These are phyloP conservation scores for Nidularia sp. DNA, from an alignment of 768 basidiomycete species.

Conservation along the genomic window DNA sequence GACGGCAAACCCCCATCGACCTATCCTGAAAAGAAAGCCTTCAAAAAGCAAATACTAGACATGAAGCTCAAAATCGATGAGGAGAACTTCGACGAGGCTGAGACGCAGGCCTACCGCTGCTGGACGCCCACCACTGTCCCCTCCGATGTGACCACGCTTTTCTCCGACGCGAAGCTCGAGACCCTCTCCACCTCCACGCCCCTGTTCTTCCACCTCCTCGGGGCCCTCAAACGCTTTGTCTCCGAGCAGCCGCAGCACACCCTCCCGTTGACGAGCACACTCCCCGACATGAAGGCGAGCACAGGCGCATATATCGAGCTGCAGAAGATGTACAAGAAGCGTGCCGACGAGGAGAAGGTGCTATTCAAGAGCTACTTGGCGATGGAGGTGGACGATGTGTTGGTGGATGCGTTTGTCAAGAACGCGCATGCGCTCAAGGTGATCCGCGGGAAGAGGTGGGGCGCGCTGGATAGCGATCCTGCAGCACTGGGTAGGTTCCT, in stretches of 20 bases:
- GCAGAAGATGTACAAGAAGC: slow-evolving; percentile 79
- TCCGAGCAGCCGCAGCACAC: slow-evolving; percentile 47
- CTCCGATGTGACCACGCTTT: slow-evolving; percentile 58
- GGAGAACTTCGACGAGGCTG: slow-evolving; percentile 97
- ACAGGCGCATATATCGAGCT: slow-evolving; percentile 80
- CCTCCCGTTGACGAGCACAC: slow-evolving; percentile 78
- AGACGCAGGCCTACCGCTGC: slow-evolving; percentile 79
- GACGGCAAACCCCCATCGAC: slow-evolving; percentile 55
- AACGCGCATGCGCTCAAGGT: slow-evolving; percentile 74
- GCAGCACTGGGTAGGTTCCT: slow-evolving; percentile 42
- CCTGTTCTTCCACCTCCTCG: slow-evolving; percentile 76
- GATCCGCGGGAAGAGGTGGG: slow-evolving; percentile 61
- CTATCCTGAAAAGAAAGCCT: slow-evolving; percentile 66
- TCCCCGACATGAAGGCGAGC: slow-evolving; percentile 96
- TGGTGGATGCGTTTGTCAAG: slow-evolving; percentile 73
- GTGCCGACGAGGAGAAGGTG: slow-evolving; percentile 67
- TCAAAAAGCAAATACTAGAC: slow-evolving; percentile 62
- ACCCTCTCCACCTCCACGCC: slow-evolving; percentile 39
- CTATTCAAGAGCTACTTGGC: slow-evolving; percentile 47
- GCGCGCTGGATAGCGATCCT: slow-evolving; percentile 46
- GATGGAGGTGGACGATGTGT: slow-evolving; percentile 40
- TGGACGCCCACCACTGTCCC: slow-evolving; percentile 67
- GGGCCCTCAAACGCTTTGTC: slow-evolving; percentile 66
- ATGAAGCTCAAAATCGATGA: slow-evolving; percentile 80
- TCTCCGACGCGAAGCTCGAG: slow-evolving; percentile 53